Evolutionary conservation across 2,329 filamentous ascomycete species (phyloP), one percentile per base, ranked within the genome.

Genomic region (Coniochaeta sp.): DNA sequence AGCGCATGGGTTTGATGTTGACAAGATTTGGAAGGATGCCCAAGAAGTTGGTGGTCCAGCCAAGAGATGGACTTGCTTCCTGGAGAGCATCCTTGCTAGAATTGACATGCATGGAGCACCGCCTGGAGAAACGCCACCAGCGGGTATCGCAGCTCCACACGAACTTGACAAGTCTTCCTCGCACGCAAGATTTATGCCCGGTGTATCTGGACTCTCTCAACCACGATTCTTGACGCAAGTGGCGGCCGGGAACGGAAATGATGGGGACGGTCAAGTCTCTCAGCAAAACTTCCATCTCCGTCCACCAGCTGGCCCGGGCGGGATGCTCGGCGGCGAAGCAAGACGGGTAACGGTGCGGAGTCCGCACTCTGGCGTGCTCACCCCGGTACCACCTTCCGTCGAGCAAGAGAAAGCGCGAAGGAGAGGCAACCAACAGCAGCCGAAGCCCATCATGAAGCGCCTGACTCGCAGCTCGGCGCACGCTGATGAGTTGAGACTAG

Each of bases 391-490:
- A 6, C 65, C 60, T 28, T 67, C 67, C 5, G 55, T 68, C 11
- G 61, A 64, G 36, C 65, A 69, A 52, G 67, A 68, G 60, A 66
- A 66, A 38, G 11, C 43, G 16, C 61, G 64, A 17, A 64, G 67
- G 47, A 63, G 67, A 31, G 62, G 59, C 24, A 28, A 17, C 47
- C 60, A 24, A 28, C 6, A 40, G n/a, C 64, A 64, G 31, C 67
- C 65, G 9, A 68, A 64, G 44, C 64, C 66, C 1, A 67, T 68
- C 56, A 64, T 69, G 61, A 69, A 60, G 34, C 54, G 54, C 54
- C 11, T 57, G 17, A 57, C 54, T 34, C 54, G 54, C 28, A 57
- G 54, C 26, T 1, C 31, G 4, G 17, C 54, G 14, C 22, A 31
- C 14, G 24, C 47, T 19, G 22, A 12, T 12, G 43, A 47, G 43